phyloP scores from a whole-genome alignment of 2,329 filamentous ascomycete species.

The Alternaria brassicae region DNA sequence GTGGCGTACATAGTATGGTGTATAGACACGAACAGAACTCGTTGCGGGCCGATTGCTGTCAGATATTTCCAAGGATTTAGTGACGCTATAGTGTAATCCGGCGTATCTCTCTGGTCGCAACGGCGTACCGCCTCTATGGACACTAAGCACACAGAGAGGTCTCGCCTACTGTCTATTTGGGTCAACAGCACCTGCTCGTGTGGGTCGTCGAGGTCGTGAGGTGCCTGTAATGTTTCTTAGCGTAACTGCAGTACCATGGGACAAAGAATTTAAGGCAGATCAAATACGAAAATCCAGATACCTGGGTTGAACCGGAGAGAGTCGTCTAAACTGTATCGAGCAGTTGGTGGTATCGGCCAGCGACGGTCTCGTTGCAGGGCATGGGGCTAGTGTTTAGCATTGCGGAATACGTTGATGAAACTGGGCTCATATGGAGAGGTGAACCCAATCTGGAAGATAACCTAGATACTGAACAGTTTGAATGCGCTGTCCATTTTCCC shows the following conservation, averaged over 20 bases:
- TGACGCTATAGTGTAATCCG: background rate
- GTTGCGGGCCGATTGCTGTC: background rate
- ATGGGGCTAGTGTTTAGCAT: background rate
- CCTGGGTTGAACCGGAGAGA: constrained; percentile 3
- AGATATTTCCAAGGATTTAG: background rate
- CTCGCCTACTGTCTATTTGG: background rate
- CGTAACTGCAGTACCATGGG: background rate
- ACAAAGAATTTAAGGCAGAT: background rate
- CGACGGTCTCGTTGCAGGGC: background rate
- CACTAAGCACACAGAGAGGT: background rate
- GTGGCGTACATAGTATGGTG: background rate
- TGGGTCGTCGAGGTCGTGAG: background rate
- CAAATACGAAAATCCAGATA: constrained; percentile 7
- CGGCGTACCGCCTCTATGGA: background rate
- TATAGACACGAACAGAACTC: background rate
- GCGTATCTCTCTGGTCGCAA: background rate
- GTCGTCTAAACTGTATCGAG: background rate
- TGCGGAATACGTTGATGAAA: background rate
- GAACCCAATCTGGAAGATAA: background rate
- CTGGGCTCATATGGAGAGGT: background rate
- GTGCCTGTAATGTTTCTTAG: constrained; percentile 1
- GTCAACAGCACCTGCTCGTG: background rate
- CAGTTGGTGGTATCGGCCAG: constrained; percentile 2
- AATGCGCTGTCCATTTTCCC: background rate
- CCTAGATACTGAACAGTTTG: background rate